Conservation (phyloP, 495 filamentous ascomycete species). For the Bombardia bombarda region DNA sequence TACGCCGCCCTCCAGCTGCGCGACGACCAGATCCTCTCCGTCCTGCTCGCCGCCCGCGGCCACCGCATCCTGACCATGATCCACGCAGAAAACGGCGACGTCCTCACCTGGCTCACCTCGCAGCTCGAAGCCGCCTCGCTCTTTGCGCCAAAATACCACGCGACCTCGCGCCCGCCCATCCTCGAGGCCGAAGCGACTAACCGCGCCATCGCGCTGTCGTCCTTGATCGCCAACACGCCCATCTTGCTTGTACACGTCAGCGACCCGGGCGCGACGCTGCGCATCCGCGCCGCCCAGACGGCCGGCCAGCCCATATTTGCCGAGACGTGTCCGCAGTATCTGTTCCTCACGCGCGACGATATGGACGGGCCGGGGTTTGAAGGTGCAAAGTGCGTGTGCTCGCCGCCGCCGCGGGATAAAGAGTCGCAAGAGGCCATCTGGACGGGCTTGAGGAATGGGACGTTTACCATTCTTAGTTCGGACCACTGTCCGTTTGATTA, state of each 20-base stretch:
- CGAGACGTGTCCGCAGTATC: constrained; percentile 60
- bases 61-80: constrained; percentile 51
- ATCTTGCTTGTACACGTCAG: constrained; percentile 52
- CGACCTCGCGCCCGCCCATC: constrained; percentile 42
- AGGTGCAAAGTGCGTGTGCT: constrained; percentile 46
- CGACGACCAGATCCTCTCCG: constrained; percentile 49
- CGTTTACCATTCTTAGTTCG: constrained; percentile 45
- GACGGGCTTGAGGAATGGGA: constrained; percentile 38
- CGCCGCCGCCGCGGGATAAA: constrained; percentile 33
- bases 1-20: constrained; percentile 49
- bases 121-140: constrained; percentile 34
- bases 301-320: constrained; percentile 49
- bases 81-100: constrained; percentile 53
- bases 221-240: constrained; percentile 46
- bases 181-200: constrained; percentile 53
- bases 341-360: constrained; percentile 49
- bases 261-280: constrained; percentile 39
- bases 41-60: constrained; percentile 40
- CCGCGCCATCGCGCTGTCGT: constrained; percentile 46
- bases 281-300: constrained; percentile 50
- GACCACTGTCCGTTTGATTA: constrained; percentile 52
- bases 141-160: constrained; percentile 49
- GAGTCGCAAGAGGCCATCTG: constrained; percentile 37
- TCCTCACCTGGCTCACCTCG: constrained; percentile 42
- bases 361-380: constrained; percentile 43